phyloP scores from a whole-genome alignment of 768 basidiomycete species.

The Lepiota subincarnata region DNA sequence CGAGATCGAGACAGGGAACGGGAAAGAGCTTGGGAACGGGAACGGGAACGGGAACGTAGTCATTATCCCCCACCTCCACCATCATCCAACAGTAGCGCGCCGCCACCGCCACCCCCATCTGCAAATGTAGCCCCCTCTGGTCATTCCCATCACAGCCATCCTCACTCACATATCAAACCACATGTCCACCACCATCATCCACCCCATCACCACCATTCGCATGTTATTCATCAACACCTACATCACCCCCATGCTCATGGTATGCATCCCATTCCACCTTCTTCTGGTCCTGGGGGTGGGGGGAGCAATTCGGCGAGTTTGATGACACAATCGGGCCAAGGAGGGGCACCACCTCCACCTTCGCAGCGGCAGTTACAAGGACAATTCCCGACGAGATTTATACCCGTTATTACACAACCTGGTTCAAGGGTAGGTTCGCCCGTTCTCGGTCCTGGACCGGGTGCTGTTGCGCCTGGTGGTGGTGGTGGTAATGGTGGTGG shows the following conservation, averaged over 20 bases:
- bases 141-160: neutral
- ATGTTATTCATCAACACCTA: slow-evolving; percentile 1
- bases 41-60: slow-evolving; percentile 10
- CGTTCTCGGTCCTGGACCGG: slow-evolving; percentile 4
- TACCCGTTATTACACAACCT: slow-evolving; percentile 4
- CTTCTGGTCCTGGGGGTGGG: neutral
- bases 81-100: neutral
- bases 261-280: slow-evolving; percentile 1
- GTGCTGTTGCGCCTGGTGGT: slow-evolving; percentile 2
- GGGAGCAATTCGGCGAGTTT: neutral
- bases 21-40: slow-evolving; percentile 12
- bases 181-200: slow-evolving; percentile 2
- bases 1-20: slow-evolving; percentile 15
- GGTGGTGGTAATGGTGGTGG: slow-evolving; percentile 1
- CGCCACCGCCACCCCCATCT: slow-evolving; percentile 1
- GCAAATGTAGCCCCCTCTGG: neutral
- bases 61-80: slow-evolving; percentile 3
- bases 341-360: neutral
- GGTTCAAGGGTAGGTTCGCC: slow-evolving; percentile 10
- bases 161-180: slow-evolving; percentile 2
- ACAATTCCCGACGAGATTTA: slow-evolving; percentile 7
- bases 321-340: neutral
- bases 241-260: neutral
- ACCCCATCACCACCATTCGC: neutral
- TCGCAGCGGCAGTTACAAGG: slow-evolving; percentile 10